phyloP scores from a whole-genome alignment of 2,329 filamentous ascomycete genomes.

The Zalaria sp. region DNA sequence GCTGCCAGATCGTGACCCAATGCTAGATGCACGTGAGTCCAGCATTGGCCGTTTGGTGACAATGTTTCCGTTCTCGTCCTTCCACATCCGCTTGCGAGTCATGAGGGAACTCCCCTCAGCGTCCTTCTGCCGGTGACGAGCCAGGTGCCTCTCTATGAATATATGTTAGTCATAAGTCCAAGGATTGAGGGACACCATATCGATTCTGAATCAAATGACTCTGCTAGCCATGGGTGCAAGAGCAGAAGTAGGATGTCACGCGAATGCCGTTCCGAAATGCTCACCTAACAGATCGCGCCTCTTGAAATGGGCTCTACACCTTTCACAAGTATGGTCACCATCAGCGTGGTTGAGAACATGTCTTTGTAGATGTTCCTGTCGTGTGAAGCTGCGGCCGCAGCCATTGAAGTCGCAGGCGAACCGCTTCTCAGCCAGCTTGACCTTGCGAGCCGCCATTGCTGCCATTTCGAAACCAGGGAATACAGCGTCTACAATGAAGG shows the following conservation, averaged over 20 bases:
- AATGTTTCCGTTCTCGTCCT: conserved; percentile 37
- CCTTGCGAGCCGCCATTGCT: neutral
- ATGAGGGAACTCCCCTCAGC: conserved; percentile 41
- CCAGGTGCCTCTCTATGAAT: conserved; percentile 42
- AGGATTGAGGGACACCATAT: no score
- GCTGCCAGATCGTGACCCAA: conserved; percentile 8
- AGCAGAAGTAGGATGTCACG: no score
- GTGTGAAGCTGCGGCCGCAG: conserved; percentile 40
- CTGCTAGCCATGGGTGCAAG: no score
- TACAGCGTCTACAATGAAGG: no score
- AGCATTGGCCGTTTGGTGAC: conserved; percentile 28
- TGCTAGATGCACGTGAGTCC: conserved; percentile 9
- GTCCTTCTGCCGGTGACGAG: conserved; percentile 39
- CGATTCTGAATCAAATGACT: no score
- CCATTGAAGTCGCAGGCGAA: conserved; percentile 30
- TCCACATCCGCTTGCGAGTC: conserved; percentile 43
- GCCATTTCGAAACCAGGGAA: neutral
- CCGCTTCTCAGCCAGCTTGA: conserved; percentile 9
- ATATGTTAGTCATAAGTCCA: conserved; percentile 7
- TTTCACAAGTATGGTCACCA: conserved; percentile 39
- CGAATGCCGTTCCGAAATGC: no score
- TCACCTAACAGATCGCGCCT: conserved; percentile 44
- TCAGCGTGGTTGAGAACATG: conserved; percentile 44
- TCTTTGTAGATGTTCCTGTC: conserved; percentile 43
- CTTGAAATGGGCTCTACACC: conserved; percentile 48